Base-by-base conservation (phyloP, 148 eudicot species). In the Suaeda aralocaspica region DNA sequence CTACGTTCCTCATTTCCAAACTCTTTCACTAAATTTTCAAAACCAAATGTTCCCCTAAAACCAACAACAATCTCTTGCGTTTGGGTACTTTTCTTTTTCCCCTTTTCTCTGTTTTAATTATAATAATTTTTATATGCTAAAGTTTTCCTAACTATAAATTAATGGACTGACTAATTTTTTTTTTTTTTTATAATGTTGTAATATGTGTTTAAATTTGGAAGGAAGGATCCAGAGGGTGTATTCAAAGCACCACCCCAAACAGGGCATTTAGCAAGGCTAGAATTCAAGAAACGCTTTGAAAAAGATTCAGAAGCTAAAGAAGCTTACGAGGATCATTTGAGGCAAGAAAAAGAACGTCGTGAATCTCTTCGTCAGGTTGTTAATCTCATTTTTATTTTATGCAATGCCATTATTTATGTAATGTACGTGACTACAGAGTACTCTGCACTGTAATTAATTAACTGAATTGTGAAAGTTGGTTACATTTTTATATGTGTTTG, bases 141-240 rank as follows among this genome's bases (percentile, higher is more conserved):
- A n/a, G n/a, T 22, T 22, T 25, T 18, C 25, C 19, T 16, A 18
- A 14, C 6, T 48, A 12, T 9, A 24, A 65, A 11, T 4, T 46
- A 7, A 29, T 29, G 4, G 12, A 41, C 19, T 31, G 18, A 29
- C 42, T 16, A 15, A 30, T 21, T 21, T 14, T 48, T 30, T 8
- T 0, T 13, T 18, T 4, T 64, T 5, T 8, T 16, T 46, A 1
- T 44, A 22, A 6, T 4, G 14, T 28, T 14, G 4, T 56, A n/a
- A 48, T 44, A 3, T 36, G 4, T 48, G 11, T 71, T 30, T 36
- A 30, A 59, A 0, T 71, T 53, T 42, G 81, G 76, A 84, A 79
- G 73, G 81, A 77, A 94, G 97, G 97, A 94, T 73, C 99, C 99
- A 22, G 96, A 94, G 67, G 97, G 99, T 8, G 9, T 94, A 29